Evolutionary conservation across 2,329 filamentous ascomycete species (phyloP).

Genomic region (Curvularia sp.): DNA sequence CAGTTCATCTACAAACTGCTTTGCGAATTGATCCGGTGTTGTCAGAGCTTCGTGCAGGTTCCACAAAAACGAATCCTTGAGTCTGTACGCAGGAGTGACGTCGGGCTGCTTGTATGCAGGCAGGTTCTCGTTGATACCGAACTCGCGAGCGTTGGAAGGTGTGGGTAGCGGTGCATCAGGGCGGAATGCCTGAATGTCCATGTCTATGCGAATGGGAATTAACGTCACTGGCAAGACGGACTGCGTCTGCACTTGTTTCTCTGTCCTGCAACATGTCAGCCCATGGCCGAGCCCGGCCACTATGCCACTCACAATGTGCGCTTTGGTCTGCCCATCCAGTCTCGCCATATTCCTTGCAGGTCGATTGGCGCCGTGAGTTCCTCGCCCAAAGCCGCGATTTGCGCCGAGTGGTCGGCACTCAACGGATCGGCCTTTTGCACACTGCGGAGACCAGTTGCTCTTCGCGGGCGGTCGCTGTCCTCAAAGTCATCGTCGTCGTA

Average conservation of each 20-base stretch:
- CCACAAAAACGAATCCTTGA: slow-evolving; percentile 97
- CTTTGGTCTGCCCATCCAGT: slow-evolving; percentile 86
- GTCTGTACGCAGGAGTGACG: slow-evolving; percentile 79
- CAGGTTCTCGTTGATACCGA: slow-evolving; percentile 72
- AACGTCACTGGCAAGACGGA: slow-evolving; percentile 84
- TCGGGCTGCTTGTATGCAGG: slow-evolving; percentile 83
- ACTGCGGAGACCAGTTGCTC: slow-evolving; percentile 82
- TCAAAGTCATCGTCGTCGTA: slow-evolving; percentile 86
- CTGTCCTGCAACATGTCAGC: slow-evolving; percentile 54
- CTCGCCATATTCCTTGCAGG: slow-evolving; percentile 88
- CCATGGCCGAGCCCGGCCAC: neutral
- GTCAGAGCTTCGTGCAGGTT: slow-evolving; percentile 94
- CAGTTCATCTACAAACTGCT: slow-evolving; percentile 86
- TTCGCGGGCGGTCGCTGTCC: slow-evolving; percentile 72
- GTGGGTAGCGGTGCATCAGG: slow-evolving; percentile 70
- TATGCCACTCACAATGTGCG: slow-evolving; percentile 54
- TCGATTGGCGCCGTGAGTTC: slow-evolving; percentile 80
- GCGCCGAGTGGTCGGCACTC: slow-evolving; percentile 67
- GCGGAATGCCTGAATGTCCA: slow-evolving; percentile 83
- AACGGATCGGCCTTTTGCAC: slow-evolving; percentile 70
- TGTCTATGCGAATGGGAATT: slow-evolving; percentile 94
- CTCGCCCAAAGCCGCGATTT: slow-evolving; percentile 80
- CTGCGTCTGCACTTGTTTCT: slow-evolving; percentile 68
- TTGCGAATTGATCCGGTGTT: slow-evolving; percentile 96
- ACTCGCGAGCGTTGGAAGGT: slow-evolving; percentile 64